These are phyloP conservation scores for Leavenworthia alabamica DNA, from an alignment of 345 rosid genomes.

Conservation along the genomic window DNA sequence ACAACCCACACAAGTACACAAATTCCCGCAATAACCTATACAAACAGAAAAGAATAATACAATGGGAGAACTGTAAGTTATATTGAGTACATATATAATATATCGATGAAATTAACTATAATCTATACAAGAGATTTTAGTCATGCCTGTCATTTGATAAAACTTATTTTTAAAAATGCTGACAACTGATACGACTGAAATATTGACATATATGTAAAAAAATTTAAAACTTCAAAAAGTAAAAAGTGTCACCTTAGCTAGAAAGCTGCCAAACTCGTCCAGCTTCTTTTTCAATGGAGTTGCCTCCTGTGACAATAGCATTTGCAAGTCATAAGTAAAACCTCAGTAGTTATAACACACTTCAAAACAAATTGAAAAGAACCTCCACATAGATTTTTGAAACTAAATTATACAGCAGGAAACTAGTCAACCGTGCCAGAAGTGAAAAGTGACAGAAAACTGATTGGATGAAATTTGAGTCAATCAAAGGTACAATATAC, in stretches of 20 bases:
- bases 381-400: background rate
- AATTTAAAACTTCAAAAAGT: background rate
- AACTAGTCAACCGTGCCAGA: background rate
- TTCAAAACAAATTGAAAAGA: conserved; percentile 9
- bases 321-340: conserved; percentile 11
- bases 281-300: conserved; percentile 95
- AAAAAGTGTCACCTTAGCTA: conserved; percentile 72
- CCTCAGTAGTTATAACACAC: background rate
- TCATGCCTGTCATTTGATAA: conserved; percentile 4
- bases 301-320: conserved; percentile 60
- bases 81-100: background rate
- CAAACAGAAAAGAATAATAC: conserved; percentile 15
- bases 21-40: conserved; percentile 95
- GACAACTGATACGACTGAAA: conserved; percentile 1
- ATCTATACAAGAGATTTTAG: conserved; percentile 7
- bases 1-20: conserved; percentile 96
- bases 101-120: background rate
- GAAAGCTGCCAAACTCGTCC: conserved; percentile 96
- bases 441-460: background rate
- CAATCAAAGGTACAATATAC: background rate
- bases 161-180: background rate
- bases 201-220: background rate
- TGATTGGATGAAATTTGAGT: background rate
- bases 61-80: conserved; percentile 1
- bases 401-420: conserved; percentile 14